phyloP scores from a whole-genome alignment of 495 filamentous ascomycete species.

The Neurospora sp. region DNA sequence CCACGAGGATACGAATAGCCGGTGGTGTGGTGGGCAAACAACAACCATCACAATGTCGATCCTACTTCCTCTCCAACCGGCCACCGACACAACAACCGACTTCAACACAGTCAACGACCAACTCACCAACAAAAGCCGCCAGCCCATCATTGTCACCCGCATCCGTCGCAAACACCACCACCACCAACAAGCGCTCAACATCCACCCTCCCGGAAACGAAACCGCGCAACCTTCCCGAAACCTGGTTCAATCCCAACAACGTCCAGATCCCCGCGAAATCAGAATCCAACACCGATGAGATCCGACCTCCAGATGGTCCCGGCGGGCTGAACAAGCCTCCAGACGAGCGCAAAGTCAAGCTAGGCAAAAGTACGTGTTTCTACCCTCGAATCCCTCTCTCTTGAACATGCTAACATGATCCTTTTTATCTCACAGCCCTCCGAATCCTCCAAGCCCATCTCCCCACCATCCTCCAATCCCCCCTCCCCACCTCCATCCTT shows the following conservation, averaged over 20 bases:
- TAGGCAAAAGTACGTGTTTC: conserved; percentile 57
- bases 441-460: conserved; percentile 77
- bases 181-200: conserved; percentile 7
- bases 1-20: conserved; percentile 5
- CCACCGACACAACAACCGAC: neutral
- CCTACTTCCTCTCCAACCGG: neutral
- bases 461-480: conserved; percentile 74
- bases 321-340: conserved; percentile 29
- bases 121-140: neutral
- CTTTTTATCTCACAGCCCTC: conserved; percentile 47
- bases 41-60: neutral
- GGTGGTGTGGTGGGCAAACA: neutral
- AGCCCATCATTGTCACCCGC: conserved; percentile 8
- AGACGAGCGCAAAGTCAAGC: conserved; percentile 73
- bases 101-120: neutral
- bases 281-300: conserved; percentile 1
- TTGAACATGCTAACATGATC: neutral
- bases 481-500: conserved; percentile 76
- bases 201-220: neutral
- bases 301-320: neutral
- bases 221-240: conserved; percentile 1
- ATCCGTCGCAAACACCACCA: conserved; percentile 3
- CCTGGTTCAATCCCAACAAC: neutral
- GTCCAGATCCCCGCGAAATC: neutral
- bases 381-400: neutral